Base-by-base conservation (phyloP, 139 green algal genomes). In the Tetraselmis chui region DNA sequence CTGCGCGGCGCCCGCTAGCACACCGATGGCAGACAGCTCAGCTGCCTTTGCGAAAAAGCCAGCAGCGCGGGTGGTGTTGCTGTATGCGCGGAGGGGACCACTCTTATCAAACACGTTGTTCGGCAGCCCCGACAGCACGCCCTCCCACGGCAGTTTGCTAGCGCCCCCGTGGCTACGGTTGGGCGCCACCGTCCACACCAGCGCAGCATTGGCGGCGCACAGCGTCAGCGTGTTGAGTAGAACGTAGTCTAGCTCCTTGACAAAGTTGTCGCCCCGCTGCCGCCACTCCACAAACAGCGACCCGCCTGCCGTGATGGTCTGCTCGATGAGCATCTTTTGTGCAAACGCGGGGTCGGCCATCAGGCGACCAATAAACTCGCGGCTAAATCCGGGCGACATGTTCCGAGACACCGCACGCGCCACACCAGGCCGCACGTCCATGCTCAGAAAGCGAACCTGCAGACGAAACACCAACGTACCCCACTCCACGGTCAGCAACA, bases 341-440 rank as follows among this genome's bases (percentile, higher is more conserved):
- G 96, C 87, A 81, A 99, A 99, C 0, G 92, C 95, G 0, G 96
- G 96, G 87, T 99, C 96, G 11, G 94, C 96, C 95, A 99, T 98
- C 2, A 98, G 82, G 59, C 96, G 90, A 59, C 96, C 96, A 58
- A 99, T 92, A 82, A 99, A 95, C 45, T 92, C 92, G 18, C 95
- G 90, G 0, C 93, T 92, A 28, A 92, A 92, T 82, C 84, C 74
- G 22, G 91, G 85, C n/a, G 94, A 92, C 45, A 98, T 84, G 30
- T 75, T 82, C 58, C 96, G 89, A n/a, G 93, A 94, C 22, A 99
- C 91, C 11, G 86, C 86, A 45, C 96, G 90, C 2, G 93, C 93
- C 1, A 98, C 75, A 81, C 88, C 95, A 18, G 96, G 96, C 2
- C 96, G 90, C 29, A 96, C 91, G 77, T 99, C 94, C 89, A 98